Conservation (phyloP, 164 flowering plant species). For the Sextonia rubra region DNA sequence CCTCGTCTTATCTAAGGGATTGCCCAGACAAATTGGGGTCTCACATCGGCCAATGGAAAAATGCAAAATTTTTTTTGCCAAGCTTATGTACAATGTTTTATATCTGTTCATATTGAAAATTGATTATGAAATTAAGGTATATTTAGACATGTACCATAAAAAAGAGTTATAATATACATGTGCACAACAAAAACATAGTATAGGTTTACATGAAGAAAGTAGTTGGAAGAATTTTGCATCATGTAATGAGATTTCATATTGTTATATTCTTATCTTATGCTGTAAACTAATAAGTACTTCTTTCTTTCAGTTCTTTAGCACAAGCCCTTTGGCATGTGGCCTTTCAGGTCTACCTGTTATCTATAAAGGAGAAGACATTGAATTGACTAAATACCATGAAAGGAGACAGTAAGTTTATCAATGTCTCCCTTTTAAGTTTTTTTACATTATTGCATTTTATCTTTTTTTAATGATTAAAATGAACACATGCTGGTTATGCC, state of each 20-base stretch:
- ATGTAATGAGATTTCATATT: background rate
- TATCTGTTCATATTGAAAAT: too few species aligned
- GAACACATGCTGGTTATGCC: background rate
- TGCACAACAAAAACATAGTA: too few species aligned
- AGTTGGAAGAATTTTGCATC: background rate
- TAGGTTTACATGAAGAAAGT: background rate
- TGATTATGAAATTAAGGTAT: too few species aligned
- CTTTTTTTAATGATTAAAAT: background rate
- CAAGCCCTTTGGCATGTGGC: conserved; percentile 62
- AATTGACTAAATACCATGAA: conserved; percentile 18
- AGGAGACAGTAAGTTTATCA: conserved; percentile 35
- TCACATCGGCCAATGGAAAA: too few species aligned
- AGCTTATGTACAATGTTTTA: too few species aligned
- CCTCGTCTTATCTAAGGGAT: too few species aligned
- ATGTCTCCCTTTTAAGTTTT: too few species aligned
- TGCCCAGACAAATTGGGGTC: too few species aligned
- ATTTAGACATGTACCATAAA: too few species aligned
- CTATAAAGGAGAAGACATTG: conserved; percentile 36
- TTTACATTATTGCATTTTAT: background rate
- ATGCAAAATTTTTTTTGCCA: too few species aligned
- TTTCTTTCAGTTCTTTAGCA: conserved; percentile 54
- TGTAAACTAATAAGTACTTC: conserved; percentile 1
- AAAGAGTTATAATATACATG: too few species aligned
- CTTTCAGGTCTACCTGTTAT: conserved; percentile 59
- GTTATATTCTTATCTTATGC: background rate